Base-by-base conservation (phyloP, 805 yeast genomes). In the Wickerhamiella azyma region DNA sequence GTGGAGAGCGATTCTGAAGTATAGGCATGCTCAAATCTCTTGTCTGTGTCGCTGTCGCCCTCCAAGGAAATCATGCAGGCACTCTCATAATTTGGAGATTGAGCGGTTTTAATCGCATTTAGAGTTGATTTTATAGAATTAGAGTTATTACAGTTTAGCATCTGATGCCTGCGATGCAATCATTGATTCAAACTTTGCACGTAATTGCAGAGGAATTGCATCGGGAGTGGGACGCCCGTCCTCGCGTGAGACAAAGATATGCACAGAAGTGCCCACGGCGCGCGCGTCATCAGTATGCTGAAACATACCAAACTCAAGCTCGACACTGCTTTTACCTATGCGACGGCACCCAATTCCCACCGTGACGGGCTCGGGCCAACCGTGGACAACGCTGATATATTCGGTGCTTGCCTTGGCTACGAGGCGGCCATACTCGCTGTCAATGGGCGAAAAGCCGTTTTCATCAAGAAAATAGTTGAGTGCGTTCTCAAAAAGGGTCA, bases 301-400 rank as follows among this genome's bases (percentile, higher is more conserved):
- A 48, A 58, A 59, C 11, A 59, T 55, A 3, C 55, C 62, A 35
- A 57, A 55, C 43, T 57, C 62, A 26, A 53, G 53, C 41, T 56
- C 56, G 14, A 57, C 59, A 13, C 57, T 54, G 33, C 52, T 44
- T n/a, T 49, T 50, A 9, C 61, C 60, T 0, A 59, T 51, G 39
- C 55, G 54, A 18, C 39, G 48, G 26, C 55, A 51, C 8, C 53
- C 57, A 24, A 59, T 50, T 16, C 62, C 61, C 6, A 59, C 45
- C 2, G 48, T 49, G 14, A 59, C 43, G 4, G 56, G 57, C 13
- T 48, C 48, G 14, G 62, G 61, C 47, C 55, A 58, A 3, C 61
- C 61, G 19, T 52, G 52, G 13, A 58, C 53, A 26, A 51, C 48
- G 19, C 50, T 57, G 35, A 43, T 46, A 50, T 56, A 59, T 19